Evolutionary conservation across 495 filamentous ascomycete species (phyloP).

Genomic region (Podospora pseudopauciseta): DNA sequence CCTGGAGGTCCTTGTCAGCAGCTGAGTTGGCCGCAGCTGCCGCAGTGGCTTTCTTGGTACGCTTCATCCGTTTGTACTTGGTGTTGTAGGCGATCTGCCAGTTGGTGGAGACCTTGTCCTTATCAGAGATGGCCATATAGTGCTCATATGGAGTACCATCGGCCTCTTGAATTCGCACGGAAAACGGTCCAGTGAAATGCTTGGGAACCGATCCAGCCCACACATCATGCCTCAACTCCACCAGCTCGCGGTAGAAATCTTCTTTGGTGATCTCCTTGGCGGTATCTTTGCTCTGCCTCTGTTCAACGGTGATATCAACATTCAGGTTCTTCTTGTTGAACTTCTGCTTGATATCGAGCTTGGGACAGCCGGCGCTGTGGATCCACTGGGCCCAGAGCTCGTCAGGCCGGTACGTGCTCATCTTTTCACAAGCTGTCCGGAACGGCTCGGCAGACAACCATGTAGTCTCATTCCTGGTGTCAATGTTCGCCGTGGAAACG

Average conservation of each 20-base stretch:
- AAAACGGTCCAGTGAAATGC: constrained; percentile 92
- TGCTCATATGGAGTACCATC: constrained; percentile 99
- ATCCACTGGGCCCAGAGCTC: constrained; percentile 94
- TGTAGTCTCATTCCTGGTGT: constrained; percentile 67
- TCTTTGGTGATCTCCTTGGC: constrained; percentile 50
- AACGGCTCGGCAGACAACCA: constrained; percentile 72
- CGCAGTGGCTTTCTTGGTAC: constrained; percentile 82
- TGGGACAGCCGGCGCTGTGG: constrained; percentile 78
- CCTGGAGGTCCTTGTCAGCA: constrained; percentile 68
- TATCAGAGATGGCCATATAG: constrained; percentile 90
- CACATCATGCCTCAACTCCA: constrained; percentile 69
- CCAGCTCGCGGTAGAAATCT: constrained; percentile 76
- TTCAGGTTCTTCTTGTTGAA: constrained; percentile 98
- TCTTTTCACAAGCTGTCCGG: constrained; percentile 75
- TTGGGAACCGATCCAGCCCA: constrained; percentile 67
- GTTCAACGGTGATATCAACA: constrained; percentile 86
- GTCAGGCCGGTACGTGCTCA: constrained; percentile 79
- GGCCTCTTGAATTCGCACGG: constrained; percentile 95
- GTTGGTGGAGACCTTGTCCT: constrained; percentile 54
- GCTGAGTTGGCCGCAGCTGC: constrained; percentile 47
- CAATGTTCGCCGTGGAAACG: constrained; percentile 76
- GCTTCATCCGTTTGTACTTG: constrained; percentile 96
- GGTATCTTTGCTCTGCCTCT: constrained; percentile 57
- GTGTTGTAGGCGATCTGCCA: constrained; percentile 98
- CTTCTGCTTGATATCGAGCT: constrained; percentile 74